Evolutionary conservation across 1,284 basidiomycete species (phyloP), one percentile per base, ranked within the genome.

Genomic region (Porogramme epimiltina): DNA sequence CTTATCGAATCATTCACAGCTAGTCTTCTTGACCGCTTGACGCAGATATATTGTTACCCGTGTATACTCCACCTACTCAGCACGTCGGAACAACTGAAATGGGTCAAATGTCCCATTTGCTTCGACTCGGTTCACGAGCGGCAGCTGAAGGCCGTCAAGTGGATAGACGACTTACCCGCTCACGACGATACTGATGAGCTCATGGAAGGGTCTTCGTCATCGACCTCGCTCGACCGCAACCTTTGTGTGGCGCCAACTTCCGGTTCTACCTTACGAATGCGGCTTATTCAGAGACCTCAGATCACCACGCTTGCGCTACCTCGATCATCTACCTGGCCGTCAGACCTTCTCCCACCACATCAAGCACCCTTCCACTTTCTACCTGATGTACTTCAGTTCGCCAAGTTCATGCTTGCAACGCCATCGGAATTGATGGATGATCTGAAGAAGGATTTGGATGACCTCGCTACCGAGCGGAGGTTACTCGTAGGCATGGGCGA

Each of bases 231-330:
- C 9, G 74, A 75, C 25, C 60, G 62, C 42, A 54, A 56, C 5
- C 66, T 74, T 24, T 68, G 72, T 24, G 51, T 70, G 11, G 64
- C 75, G 19, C 82, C 79, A 51, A 70, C 66, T 26, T 68, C 75
- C 19, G 86, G 84, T 18, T 78, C 84, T 22, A 74, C 70, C 9
- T 73, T 96, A 61, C 84, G 84, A 38, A 90, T 99, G 87, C 87
- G 95, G 18, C 81, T 99, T 4, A 86, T 99, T 60, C 89, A 95
- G 64, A 85, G 96, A 6, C 95, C 95, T 3, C 92, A 93, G 65
- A 92, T 97, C 62, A 95, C 94, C 3, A 97, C 94, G 0, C 80
- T 99, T n/a, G 95, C 97, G 2, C 78, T 99, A 11, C 96, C 96
- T 40, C 86, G 92, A 24, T 96, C 95, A 0, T 67, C 76, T 8